Base-by-base conservation (phyloP, 257 asterid species). In the Dorcoceras hygrometricum region DNA sequence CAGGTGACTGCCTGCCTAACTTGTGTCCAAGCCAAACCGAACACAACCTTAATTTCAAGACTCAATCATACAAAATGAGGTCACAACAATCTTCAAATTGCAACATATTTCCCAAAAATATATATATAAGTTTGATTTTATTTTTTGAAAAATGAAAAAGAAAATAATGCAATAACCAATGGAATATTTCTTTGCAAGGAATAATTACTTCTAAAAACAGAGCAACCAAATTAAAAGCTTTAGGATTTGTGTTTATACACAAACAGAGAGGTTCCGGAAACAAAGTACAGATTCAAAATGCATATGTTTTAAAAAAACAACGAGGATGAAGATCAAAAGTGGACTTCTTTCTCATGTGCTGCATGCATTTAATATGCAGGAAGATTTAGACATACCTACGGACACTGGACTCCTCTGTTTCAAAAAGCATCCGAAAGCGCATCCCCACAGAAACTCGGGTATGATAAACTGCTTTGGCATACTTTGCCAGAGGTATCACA, bases 371-470 rank as follows among this genome's bases (percentile, higher is more conserved):
- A 6, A 57, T 48, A 28, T 25, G 18, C 48, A 36, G 39, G 55
- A 23, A 77, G 32, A 51, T 20, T 6, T 46, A 60, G 66, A 80
- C 87, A 69, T 80, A 90, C 97, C 97, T 79, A 50, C 97, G 97
- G 62, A 90, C 95, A 51, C 96, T 90, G 19, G 95, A 87, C 78
- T 90, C 97, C 66, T 90, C 97, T 58, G 97, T 90, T 77, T 90
- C 97, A 75, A 90, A 90, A 24, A 90, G 92, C 97, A 90, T 90
- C 68, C 97, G 87, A 53, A 90, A 90, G 67, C 97, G 94, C 97
- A 90, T 90, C 66, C 97, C 97, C 25, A 90, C 90, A 77, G 97
- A 86, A 70, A 90, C 87, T 62, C 95, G 80, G 4, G 95, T 88
- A 73, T 90, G 97, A 78, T 82, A 88, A 34, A 79, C 95, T 46